Evolutionary conservation across 1,139 yeast genomes (phyloP), one percentile per base, ranked within the genome.

Genomic region (Candida frijolesensis): DNA sequence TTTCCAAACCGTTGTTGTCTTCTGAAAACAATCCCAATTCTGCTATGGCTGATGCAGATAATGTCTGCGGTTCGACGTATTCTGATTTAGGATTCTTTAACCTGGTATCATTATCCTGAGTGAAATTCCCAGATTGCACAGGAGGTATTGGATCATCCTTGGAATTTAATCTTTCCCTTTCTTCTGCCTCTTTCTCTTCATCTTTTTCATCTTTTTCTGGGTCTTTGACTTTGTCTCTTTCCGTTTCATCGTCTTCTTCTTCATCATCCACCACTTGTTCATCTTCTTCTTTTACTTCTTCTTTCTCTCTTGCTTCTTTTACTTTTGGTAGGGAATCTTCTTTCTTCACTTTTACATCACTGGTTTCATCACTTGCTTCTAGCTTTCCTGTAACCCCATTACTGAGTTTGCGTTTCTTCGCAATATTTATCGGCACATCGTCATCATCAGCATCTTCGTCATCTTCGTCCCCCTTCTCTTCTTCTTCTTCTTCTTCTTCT

Each of bases 51-150:
- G 86, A 83, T 3, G 82, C 75, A 0, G 96, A 89, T 43, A 89
- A 70, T 0, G 89, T 82, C 62, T 88, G 95, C 0, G 89, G 75
- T 1, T 83, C 74, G 3, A 88, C 95, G 63, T 85, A 88, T 64
- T 88, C 95, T 0, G 89, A 80, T 58, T 87, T 87, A 0, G 96
- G 95, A 61, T 87, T 87, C 56, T 83, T 84, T 15, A 85, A 72
- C 48, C 82, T 65, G 47, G 85, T 85, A 67, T 82, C 89, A 60
- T 78, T 80, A 43, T 79, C 71, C 38, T 69, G 80, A 2, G 80
- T 74, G 53, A 64, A 76, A 18, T 73, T 72, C 0, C 79, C 87
- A 41, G 68, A 68, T 57, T 76, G 80, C 1, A 69, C 70, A 3
- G 80, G 80, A n/a, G 80, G 80, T 5, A 61, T 67, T 1, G 71